Base-by-base conservation (phyloP, 192 early-diverging fungal genomes). In the Coemansia javaensis region DNA sequence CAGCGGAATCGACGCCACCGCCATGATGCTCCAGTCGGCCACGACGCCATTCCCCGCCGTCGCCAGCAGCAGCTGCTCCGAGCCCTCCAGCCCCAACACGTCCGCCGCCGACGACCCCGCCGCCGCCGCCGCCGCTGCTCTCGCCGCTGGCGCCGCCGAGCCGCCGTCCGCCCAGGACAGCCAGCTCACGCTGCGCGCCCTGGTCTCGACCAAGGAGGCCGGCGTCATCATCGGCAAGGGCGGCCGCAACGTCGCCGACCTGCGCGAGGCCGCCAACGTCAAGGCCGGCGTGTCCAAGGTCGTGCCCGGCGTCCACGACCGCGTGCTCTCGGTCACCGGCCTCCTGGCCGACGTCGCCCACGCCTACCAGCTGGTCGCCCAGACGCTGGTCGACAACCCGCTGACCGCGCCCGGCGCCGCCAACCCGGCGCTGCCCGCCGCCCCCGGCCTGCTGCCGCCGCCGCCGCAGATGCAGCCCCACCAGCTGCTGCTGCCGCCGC, bases 181-280 rank as follows among this genome's bases (percentile, higher is more conserved):
- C 38, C 79, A 74, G 54, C 63, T 93, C 24, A 85, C 87, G 21
- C 80, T 97, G 66, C 86, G 93, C 52, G 89, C 91, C 14, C 72
- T 98, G 5, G 88, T 98, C 22, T 84, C 91, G 21, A 89, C 91
- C 60, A 93, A 93, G 61, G 95, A 98, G 63, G 89, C 89, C 13
- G 89, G 89, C 58, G 85, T 91, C n/a, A 87, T 91, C 40, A 91
- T 91, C 48, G 89, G 89, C 16, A 87, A 90, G 70, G 82, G 81
- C 46, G 95, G 95, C 22, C 83, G 83, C 62, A 91, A 90, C 74
- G 89, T 98, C 6, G 86, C 88, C 24, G 88, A 93, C 40, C 80
- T 98, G 47, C 82, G 96, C 43, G 83, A 88, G 21, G 69, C 63
- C 23, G 86, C 87, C 50, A 89, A 89, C 53, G 91, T 93, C 51